Percentiles rank a stretch among this genome's conserved stretches.
phyloP scores from a whole-genome alignment of 805 yeast species.

The Yarrowia hollandica region DNA sequence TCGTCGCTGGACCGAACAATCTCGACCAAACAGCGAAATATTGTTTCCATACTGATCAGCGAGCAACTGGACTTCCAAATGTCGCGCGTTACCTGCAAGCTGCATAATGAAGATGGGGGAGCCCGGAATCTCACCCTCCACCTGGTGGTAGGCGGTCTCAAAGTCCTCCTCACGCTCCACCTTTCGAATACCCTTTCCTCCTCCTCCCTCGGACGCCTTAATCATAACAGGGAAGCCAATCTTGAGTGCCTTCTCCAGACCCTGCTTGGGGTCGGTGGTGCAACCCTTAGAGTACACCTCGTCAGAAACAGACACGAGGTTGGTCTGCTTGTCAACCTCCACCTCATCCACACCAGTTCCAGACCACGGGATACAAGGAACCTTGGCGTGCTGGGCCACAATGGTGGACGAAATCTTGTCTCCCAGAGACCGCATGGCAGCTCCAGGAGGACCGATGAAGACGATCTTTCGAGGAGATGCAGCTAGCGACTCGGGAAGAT shows the following conservation, averaged over 20 bases:
- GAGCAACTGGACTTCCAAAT: slow-evolving; percentile 93
- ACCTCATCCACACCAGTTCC: slow-evolving; percentile 96
- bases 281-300: slow-evolving; percentile 86
- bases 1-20: slow-evolving; percentile 99
- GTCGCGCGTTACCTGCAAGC: slow-evolving; percentile 96
- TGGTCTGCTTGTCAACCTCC: slow-evolving; percentile 60
- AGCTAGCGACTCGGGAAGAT: slow-evolving; percentile 89
- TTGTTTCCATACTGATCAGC: slow-evolving; percentile 99
- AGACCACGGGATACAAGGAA: slow-evolving; percentile 99
- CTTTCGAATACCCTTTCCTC: slow-evolving; percentile 99
- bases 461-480: slow-evolving; percentile 86
- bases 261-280: slow-evolving; percentile 82
- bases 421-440: slow-evolving; percentile 99
- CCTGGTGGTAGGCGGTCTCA: slow-evolving; percentile 77
- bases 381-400: slow-evolving; percentile 97
- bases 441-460: slow-evolving; percentile 98
- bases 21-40: slow-evolving; percentile 96
- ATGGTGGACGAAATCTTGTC: slow-evolving; percentile 97
- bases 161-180: slow-evolving; percentile 85
- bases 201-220: slow-evolving; percentile 99
- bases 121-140: slow-evolving; percentile 96
- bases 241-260: slow-evolving; percentile 74
- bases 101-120: slow-evolving; percentile 98
- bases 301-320: slow-evolving; percentile 86
- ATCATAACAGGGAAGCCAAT: slow-evolving; percentile 99